A percentile compares a stretch with the other conserved stretches of the same genome.
phyloP scores from a whole-genome alignment of 2,329 filamentous ascomycete genomes.

The Talaromyces islandicus region DNA sequence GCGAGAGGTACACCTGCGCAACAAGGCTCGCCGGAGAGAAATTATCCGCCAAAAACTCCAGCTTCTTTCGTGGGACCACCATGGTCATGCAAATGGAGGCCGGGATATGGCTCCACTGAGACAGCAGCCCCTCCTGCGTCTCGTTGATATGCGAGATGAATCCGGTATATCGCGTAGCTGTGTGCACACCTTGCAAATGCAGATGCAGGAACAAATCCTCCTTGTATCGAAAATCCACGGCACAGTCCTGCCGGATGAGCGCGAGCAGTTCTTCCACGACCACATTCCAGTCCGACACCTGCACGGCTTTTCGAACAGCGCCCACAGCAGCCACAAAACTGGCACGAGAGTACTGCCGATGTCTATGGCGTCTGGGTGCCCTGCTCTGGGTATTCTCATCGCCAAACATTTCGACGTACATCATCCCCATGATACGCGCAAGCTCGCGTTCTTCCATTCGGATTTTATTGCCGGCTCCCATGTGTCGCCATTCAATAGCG shows the following conservation, averaged over 20 bases:
- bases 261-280: background rate
- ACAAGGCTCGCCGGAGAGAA: background rate
- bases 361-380: background rate
- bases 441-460: background rate
- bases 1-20: background rate
- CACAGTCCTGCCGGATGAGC: background rate
- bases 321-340: constrained; percentile 20
- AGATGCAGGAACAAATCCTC: background rate
- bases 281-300: constrained; percentile 8
- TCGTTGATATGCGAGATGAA: background rate
- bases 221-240: background rate
- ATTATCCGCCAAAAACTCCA: background rate
- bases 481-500: background rate
- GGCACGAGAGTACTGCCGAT: constrained; percentile 19
- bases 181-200: background rate
- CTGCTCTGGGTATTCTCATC: background rate
- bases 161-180: background rate
- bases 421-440: background rate
- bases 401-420: background rate
- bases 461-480: background rate
- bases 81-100: background rate
- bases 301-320: constrained; percentile 17
- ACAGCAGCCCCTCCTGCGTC: background rate
- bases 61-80: background rate
- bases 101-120: background rate